Percentiles rank a stretch among this genome's conserved stretches.
These are phyloP conservation scores for Amanita rubescens DNA, from an alignment of 768 basidiomycete species.

Conservation along the genomic window DNA sequence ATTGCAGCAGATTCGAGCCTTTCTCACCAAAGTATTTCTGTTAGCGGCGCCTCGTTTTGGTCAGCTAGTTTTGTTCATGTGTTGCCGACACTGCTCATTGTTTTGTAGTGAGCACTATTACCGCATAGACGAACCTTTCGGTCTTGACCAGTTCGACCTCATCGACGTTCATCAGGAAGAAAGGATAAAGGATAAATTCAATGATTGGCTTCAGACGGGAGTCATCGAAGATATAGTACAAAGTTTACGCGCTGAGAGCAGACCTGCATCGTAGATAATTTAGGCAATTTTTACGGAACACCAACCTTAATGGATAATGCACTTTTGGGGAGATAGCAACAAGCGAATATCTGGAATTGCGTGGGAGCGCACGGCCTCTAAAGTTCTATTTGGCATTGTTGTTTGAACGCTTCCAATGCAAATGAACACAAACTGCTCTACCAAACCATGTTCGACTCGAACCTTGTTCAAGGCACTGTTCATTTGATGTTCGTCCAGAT, in stretches of 20 bases:
- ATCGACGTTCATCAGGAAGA: neutral
- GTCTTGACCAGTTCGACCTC: neutral
- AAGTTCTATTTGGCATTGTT: neutral
- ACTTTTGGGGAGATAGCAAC: no score
- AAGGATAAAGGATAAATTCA: neutral
- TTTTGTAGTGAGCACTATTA: neutral
- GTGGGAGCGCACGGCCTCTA: no score
- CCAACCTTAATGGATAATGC: no score
- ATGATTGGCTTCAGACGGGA: no score
- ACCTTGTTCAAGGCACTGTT: neutral
- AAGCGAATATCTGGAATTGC: no score
- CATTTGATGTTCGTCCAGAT: neutral
- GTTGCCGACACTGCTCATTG: neutral
- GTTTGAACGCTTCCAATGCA: neutral
- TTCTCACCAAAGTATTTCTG: neutral
- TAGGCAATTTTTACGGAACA: no score
- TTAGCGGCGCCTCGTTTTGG: neutral
- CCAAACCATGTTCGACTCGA: neutral
- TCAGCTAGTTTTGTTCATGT: neutral
- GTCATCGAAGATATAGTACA: no score
- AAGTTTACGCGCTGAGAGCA: no score
- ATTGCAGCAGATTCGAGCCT: slow-evolving; percentile 1
- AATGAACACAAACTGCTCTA: neutral
- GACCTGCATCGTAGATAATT: no score
- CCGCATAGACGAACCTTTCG: neutral